Evolutionary conservation across 257 asterid species (phyloP).

Genomic region (Capsicum baccatum): DNA sequence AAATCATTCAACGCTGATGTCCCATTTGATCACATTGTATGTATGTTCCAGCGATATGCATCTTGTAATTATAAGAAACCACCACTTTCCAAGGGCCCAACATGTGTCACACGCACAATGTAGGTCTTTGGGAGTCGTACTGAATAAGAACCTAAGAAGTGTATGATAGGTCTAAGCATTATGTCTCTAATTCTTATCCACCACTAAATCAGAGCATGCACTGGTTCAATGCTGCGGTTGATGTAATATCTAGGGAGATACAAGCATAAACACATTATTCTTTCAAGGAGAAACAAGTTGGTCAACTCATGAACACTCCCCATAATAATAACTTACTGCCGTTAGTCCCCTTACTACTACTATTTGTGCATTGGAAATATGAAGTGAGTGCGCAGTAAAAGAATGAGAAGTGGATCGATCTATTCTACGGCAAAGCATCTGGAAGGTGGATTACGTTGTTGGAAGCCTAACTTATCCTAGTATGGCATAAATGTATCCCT

Average conservation of each 20-base stretch:
- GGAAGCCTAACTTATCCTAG: constrained; percentile 16
- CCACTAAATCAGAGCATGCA: neutral
- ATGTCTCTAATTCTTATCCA: neutral
- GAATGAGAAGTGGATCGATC: neutral
- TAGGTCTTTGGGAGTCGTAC: neutral
- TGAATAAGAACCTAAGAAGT: neutral
- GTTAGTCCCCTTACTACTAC: neutral
- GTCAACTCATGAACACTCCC: neutral
- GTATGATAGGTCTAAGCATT: neutral
- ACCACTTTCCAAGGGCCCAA: no score
- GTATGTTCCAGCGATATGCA: neutral
- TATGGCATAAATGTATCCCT: neutral
- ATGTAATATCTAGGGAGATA: neutral
- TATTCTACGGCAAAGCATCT: neutral
- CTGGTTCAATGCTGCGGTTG: neutral
- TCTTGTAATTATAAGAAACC: neutral
- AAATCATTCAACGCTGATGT: neutral
- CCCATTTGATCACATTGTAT: neutral
- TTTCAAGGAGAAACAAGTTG: neutral
- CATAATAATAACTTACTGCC: neutral
- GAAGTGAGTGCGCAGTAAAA: neutral
- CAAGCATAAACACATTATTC: neutral
- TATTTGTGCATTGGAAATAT: neutral
- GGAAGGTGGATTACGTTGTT: neutral
- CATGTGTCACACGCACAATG: no score